Percentiles rank a stretch among this genome's conserved stretches.
Conservation (phyloP, 169 alveolate genomes). For the Plasmodium adleri region DNA sequence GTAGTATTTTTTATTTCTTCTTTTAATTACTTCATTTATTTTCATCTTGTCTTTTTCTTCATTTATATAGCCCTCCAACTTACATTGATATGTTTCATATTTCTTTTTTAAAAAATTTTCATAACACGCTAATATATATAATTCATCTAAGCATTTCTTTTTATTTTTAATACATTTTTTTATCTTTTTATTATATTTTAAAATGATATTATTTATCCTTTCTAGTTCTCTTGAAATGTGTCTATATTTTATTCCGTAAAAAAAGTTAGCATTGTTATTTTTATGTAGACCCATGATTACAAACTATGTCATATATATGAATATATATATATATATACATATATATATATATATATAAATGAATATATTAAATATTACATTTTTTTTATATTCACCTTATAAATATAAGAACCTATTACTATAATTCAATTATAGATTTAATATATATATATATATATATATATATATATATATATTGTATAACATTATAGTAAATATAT, state of each 20-base stretch:
- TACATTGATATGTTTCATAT: neutral
- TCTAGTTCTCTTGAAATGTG: constrained; percentile 1
- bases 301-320: neutral
- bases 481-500: no score
- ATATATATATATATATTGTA: no score
- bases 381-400: neutral
- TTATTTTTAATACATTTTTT: neutral
- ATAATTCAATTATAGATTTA: no score
- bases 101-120: neutral
- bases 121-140: neutral
- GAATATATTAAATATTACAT: neutral
- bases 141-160: neutral
- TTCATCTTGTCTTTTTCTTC: neutral
- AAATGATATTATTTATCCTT: constrained; percentile 1
- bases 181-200: neutral
- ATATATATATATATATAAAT: neutral
- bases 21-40: neutral
- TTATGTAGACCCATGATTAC: no score
- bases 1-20: no score
- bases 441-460: no score
- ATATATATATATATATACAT: neutral
- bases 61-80: neutral
- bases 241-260: neutral
- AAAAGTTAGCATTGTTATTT: no score
- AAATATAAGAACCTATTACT: no score